Conservation (phyloP, 2,329 filamentous ascomycete genomes). For the Talaromyces marneffei region DNA sequence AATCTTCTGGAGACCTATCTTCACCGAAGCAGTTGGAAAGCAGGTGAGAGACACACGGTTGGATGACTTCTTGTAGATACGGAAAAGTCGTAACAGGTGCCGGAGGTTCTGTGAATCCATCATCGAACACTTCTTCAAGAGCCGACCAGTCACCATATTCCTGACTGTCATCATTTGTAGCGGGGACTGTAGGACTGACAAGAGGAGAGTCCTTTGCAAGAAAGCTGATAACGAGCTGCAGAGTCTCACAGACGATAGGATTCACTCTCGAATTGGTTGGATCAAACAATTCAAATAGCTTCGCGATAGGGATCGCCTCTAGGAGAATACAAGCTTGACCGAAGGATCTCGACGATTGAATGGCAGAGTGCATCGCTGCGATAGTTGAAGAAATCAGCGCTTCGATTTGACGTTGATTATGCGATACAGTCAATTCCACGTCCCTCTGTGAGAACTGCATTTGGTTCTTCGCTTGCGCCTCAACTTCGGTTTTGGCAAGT, state of each 20-base stretch:
- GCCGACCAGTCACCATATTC: slow-evolving; percentile 57
- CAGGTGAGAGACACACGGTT: slow-evolving; percentile 48
- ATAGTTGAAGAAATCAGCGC: slow-evolving; percentile 50
- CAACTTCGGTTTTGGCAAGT: slow-evolving; percentile 53
- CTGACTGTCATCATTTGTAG: slow-evolving; percentile 55
- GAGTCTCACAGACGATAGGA: slow-evolving; percentile 43
- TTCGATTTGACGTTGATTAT: slow-evolving; percentile 55
- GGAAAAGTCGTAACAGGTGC: slow-evolving; percentile 23
- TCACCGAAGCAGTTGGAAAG: slow-evolving; percentile 59
- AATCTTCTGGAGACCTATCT: slow-evolving; percentile 51
- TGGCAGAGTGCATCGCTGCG: slow-evolving; percentile 44
- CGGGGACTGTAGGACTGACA: slow-evolving; percentile 17
- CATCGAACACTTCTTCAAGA: slow-evolving; percentile 43
- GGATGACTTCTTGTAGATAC: slow-evolving; percentile 40
- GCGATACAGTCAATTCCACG: slow-evolving; percentile 48
- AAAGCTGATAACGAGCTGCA: slow-evolving; percentile 46
- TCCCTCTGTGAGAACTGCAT: slow-evolving; percentile 41
- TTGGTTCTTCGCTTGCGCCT: slow-evolving; percentile 43
- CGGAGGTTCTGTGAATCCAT: slow-evolving; percentile 28
- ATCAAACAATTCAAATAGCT: slow-evolving; percentile 50
- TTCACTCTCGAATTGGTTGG: slow-evolving; percentile 41
- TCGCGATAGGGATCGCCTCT: slow-evolving; percentile 39
- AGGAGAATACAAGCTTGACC: slow-evolving; percentile 41
- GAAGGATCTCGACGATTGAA: slow-evolving; percentile 39
- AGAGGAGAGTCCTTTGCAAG: slow-evolving; percentile 25